These are phyloP conservation scores for Blastobotrys persicus DNA, from an alignment of 1,139 yeast species.

Conservation along the genomic window DNA sequence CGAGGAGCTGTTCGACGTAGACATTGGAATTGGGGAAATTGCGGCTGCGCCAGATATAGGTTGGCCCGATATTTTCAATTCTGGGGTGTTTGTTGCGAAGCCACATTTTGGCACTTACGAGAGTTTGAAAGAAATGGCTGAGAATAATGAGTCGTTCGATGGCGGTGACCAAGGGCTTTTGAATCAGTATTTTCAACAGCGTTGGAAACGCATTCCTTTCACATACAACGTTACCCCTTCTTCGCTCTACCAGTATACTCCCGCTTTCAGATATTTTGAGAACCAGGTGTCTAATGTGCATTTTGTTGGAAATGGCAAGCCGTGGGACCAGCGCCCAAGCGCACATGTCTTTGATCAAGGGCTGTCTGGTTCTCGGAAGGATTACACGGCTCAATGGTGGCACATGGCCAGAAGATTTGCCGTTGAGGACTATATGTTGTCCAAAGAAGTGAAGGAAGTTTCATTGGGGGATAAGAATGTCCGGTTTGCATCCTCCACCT, in stretches of 20 bases:
- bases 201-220: slow-evolving; percentile 76
- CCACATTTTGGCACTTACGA: slow-evolving; percentile 53
- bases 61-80: slow-evolving; percentile 93
- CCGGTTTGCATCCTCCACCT: too few species aligned
- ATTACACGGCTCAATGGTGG: slow-evolving; percentile 17
- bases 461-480: background rate
- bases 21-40: slow-evolving; percentile 21
- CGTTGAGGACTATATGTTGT: slow-evolving; percentile 3
- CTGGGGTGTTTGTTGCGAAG: slow-evolving; percentile 72
- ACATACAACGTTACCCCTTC: slow-evolving; percentile 83
- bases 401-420: slow-evolving; percentile 9
- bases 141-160: slow-evolving; percentile 61
- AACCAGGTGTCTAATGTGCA: slow-evolving; percentile 63
- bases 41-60: slow-evolving; percentile 89
- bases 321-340: slow-evolving; percentile 53
- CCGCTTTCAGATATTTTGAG: slow-evolving; percentile 67
- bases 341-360: slow-evolving; percentile 5
- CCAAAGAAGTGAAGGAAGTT: background rate
- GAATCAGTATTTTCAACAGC: slow-evolving; percentile 67
- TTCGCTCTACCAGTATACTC: slow-evolving; percentile 73
- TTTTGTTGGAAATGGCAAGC: slow-evolving; percentile 78
- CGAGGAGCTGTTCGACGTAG: slow-evolving; percentile 43
- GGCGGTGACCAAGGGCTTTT: slow-evolving; percentile 96
- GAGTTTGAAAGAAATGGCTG: slow-evolving; percentile 41
- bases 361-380: slow-evolving; percentile 3